phyloP scores from a whole-genome alignment of 148 eudicot species.

The Silene uniflora region DNA sequence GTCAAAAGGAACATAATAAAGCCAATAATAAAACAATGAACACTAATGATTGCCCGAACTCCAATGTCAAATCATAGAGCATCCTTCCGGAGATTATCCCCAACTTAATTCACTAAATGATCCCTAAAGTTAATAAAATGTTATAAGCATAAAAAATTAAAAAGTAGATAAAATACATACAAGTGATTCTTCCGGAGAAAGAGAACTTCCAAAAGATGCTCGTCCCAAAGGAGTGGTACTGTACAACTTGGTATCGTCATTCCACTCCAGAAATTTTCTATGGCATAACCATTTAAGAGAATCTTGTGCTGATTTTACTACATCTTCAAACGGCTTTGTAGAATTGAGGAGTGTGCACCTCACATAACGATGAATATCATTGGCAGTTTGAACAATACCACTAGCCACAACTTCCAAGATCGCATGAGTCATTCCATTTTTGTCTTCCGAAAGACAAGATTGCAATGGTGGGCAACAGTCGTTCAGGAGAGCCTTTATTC shows the following conservation, averaged over 20 bases:
- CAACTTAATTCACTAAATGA: neutral
- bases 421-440: slow-evolving; percentile 99
- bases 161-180: slow-evolving; percentile 40
- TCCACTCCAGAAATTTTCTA: slow-evolving; percentile 90
- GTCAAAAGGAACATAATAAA: neutral
- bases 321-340: slow-evolving; percentile 94
- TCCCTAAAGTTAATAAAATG: neutral
- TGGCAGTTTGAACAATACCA: slow-evolving; percentile 95
- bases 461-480: slow-evolving; percentile 89
- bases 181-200: slow-evolving; percentile 93
- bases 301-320: slow-evolving; percentile 95
- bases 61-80: neutral
- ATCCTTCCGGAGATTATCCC: neutral
- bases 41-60: neutral
- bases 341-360: slow-evolving; percentile 96
- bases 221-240: slow-evolving; percentile 89
- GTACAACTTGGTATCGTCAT: slow-evolving; percentile 85
- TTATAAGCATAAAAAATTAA: slow-evolving; percentile 8
- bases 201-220: slow-evolving; percentile 96
- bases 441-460: slow-evolving; percentile 98
- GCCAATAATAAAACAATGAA: neutral
- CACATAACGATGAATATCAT: slow-evolving; percentile 92
- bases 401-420: slow-evolving; percentile 97
- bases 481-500: slow-evolving; percentile 64
- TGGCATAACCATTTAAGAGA: slow-evolving; percentile 96